Evolutionary conservation across 2,329 filamentous ascomycete species (phyloP), one percentile per base, ranked within the genome.

Genomic region (Xylariomycetidae sp.): DNA sequence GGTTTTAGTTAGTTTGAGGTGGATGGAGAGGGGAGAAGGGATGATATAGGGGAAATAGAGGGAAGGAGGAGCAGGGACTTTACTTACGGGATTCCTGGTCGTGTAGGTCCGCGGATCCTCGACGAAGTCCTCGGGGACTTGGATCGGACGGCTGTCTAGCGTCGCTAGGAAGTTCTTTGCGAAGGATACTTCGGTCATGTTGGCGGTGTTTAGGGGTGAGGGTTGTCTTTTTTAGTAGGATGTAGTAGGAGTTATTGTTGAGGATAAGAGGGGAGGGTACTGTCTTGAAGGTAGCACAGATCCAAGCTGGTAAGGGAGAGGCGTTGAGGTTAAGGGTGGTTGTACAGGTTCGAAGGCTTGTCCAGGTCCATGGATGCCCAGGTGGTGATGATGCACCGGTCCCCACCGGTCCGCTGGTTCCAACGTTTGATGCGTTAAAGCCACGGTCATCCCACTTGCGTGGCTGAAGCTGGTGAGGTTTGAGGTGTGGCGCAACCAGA

Each of bases 41-140:
- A 23, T 8, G n/a, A 23, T 23, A 23, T 13, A 17, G 19, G 27
- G 14, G 10, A 17, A 46, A 54, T 22, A 16, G 27, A 34, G 23
- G 36, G 30, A 29, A 26, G 33, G 20, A 16, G 44, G 18, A 26
- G 34, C 29, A 29, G 27, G n/a, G n/a, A n/a, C n/a, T n/a, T 38
- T 31, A 59, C 80, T 18, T 75, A 96, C 90, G 12, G 88, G 83
- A 45, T 80, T 72, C 42, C 85, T 79, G 16, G 84, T 69, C 16
- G 86, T 84, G 57, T 90, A 89, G 46, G 73, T 78, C 51, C 80
- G 81, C 31, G 87, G 80, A 56, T 96, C 87, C 62, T 90, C 86
- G 60, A 94, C 81, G 77, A 96, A 85, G 61, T 97, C 88, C 45
- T 85, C 70, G n/a, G 83, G 80, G 44, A 97, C 76, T 69, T 89